Evolutionary conservation across 495 filamentous ascomycete species (phyloP).

Genomic region (Penicillium fimorum): DNA sequence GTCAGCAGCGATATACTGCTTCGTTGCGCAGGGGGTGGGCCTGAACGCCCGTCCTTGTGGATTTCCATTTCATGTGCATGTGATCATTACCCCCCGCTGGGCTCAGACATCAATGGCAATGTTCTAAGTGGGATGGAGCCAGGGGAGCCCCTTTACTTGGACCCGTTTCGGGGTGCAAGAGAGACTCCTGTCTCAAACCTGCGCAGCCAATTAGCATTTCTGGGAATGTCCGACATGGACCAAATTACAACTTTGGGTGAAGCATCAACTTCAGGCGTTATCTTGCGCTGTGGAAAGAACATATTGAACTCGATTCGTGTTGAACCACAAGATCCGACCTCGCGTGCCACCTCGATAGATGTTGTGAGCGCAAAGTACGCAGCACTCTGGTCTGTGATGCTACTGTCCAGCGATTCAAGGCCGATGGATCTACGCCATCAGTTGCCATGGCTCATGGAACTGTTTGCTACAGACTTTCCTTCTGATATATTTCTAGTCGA

Average conservation of each 20-base stretch:
- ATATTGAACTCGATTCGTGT: conserved; percentile 63
- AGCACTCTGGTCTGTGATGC: conserved; percentile 73
- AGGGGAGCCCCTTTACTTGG: conserved; percentile 68
- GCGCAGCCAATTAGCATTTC: conserved; percentile 55
- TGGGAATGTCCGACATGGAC: conserved; percentile 56
- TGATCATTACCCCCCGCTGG: conserved; percentile 60
- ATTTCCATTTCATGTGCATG: conserved; percentile 78
- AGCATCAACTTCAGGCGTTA: conserved; percentile 61
- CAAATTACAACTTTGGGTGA: conserved; percentile 57
- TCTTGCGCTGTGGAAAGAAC: conserved; percentile 76
- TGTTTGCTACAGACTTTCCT: conserved; percentile 60
- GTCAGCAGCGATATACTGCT: conserved; percentile 71
- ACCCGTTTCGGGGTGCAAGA: conserved; percentile 70
- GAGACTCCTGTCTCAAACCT: conserved; percentile 64
- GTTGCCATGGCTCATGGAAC: conserved; percentile 64
- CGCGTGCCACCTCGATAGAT: conserved; percentile 41
- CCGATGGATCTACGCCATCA: conserved; percentile 58
- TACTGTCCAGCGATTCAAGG: conserved; percentile 51
- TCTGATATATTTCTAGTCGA: conserved; percentile 65
- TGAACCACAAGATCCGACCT: conserved; percentile 26
- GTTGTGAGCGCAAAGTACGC: conserved; percentile 70
- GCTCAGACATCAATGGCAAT: conserved; percentile 64
- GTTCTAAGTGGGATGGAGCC: conserved; percentile 39
- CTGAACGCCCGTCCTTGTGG: conserved; percentile 70
- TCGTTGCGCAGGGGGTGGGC: conserved; percentile 62